Percentiles rank a stretch among this genome's conserved stretches.
Evolutionary conservation across 2,329 filamentous ascomycete genomes (phyloP).

Genomic region (Sporothrix globosa): DNA sequence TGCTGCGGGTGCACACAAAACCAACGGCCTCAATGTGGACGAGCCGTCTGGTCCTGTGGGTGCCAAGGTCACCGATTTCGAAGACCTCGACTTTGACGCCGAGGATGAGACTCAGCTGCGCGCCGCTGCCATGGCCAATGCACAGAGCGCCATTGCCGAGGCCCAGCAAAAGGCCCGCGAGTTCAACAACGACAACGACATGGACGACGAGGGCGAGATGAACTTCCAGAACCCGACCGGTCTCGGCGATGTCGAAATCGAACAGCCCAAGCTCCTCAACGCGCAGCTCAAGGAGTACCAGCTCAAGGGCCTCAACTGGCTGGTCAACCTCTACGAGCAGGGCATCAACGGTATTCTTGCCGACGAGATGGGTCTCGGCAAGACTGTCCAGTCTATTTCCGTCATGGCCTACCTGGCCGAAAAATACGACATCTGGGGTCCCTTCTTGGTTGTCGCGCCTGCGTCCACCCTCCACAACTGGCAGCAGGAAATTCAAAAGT

Average conservation of each 20-base stretch:
- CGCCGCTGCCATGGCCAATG: constrained; percentile 89
- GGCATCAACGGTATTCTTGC: constrained; percentile 99
- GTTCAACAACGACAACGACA: constrained; percentile 77
- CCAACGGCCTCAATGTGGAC: constrained; percentile 52
- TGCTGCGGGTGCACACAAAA: constrained; percentile 37
- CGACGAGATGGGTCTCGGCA: constrained; percentile 99
- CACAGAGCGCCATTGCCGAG: constrained; percentile 92
- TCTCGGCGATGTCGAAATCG: constrained; percentile 88
- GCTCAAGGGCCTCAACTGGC: constrained; percentile 98
- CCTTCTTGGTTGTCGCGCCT: constrained; percentile 93
- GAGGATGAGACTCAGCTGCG: constrained; percentile 84
- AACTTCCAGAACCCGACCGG: constrained; percentile 99
- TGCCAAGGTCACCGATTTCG: constrained; percentile 85
- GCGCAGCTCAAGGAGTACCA: constrained; percentile 98
- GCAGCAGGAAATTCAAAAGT: constrained; percentile 96
- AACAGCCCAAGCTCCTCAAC: constrained; percentile 90
- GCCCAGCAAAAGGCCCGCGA: constrained; percentile 89
- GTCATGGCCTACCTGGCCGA: constrained; percentile 99
- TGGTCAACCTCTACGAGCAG: constrained; percentile 98
- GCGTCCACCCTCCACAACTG: constrained; percentile 98
- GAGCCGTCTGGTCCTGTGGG: constrained; percentile 59
- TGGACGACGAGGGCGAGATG: constrained; percentile 93
- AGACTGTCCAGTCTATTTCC: constrained; percentile 98
- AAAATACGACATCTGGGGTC: constrained; percentile 97
- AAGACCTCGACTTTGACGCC: constrained; percentile 92